Evolutionary conservation across 305 asterid species (phyloP).

Genomic region (Fraxinus velutina): DNA sequence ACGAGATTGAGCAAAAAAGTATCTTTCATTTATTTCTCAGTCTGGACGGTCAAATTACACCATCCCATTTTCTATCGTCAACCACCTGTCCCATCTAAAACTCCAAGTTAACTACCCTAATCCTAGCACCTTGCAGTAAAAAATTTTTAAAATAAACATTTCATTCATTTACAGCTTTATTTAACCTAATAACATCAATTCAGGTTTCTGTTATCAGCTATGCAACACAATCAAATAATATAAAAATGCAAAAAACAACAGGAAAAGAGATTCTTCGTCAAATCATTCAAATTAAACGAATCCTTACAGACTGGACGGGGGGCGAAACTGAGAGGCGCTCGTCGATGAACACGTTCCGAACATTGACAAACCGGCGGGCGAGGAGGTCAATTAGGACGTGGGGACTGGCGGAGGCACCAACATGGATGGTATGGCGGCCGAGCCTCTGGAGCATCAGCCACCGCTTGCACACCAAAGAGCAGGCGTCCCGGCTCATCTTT

Average conservation of each 20-base stretch:
- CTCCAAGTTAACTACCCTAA: not conserved
- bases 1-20: not conserved
- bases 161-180: not conserved
- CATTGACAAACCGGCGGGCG: slow-evolving; percentile 49
- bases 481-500: slow-evolving; percentile 64
- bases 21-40: not conserved
- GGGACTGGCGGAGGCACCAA: slow-evolving; percentile 70
- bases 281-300: not conserved
- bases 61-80: not conserved
- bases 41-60: not conserved
- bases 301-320: slow-evolving; percentile 39
- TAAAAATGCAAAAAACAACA: not conserved
- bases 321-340: slow-evolving; percentile 54
- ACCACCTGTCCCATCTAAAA: not conserved
- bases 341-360: slow-evolving; percentile 45
- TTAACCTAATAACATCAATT: not conserved
- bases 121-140: not conserved
- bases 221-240: not conserved
- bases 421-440: slow-evolving; percentile 63
- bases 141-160: not conserved
- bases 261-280: slow-evolving; percentile 13
- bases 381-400: slow-evolving; percentile 49
- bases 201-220: not conserved
- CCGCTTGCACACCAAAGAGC: slow-evolving; percentile 74
- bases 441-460: slow-evolving; percentile 52